phyloP scores from a whole-genome alignment of 352 stramenopile species.

The Saprolegnia diclina region DNA sequence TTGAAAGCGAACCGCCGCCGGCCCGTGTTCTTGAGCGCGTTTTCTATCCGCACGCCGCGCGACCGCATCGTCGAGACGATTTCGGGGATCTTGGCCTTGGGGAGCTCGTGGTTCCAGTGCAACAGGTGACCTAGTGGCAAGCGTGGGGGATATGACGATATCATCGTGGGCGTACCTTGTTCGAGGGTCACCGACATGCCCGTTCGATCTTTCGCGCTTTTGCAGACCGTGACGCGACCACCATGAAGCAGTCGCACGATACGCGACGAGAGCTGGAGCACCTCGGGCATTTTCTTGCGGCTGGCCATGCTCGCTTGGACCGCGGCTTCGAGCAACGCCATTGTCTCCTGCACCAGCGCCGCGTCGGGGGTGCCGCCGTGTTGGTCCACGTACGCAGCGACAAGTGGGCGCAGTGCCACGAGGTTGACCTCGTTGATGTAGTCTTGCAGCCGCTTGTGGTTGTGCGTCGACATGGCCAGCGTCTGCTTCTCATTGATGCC shows the following conservation, averaged over 20 bases:
- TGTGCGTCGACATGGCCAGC: conserved; percentile 86
- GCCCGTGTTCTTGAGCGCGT: conserved; percentile 86
- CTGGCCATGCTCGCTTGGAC: conserved; percentile 9
- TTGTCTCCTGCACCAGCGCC: background rate
- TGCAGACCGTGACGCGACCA: conserved; percentile 94
- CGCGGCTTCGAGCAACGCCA: background rate
- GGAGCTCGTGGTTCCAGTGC: conserved; percentile 76
- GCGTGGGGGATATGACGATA: too few relatives aligned
- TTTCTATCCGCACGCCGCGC: conserved; percentile 82
- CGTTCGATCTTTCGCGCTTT: conserved; percentile 96
- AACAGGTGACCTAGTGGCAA: conserved; percentile 46
- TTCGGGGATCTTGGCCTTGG: conserved; percentile 55
- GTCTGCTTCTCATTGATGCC: conserved; percentile 95
- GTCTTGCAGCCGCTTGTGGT: conserved; percentile 83
- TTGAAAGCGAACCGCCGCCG: conserved; percentile 86
- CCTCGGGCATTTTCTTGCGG: conserved; percentile 10
- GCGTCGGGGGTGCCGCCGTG: background rate
- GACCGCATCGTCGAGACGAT: conserved; percentile 84
- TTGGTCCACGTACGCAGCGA: background rate
- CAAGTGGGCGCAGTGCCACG: conserved; percentile 35
- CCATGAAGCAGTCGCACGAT: conserved; percentile 82
- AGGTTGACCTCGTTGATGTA: conserved; percentile 87
- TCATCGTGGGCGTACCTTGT: conserved; percentile 38
- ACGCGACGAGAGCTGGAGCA: conserved; percentile 42
- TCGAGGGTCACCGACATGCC: conserved; percentile 97